These are phyloP conservation scores for Phytophthora capsici DNA, from an alignment of 352 stramenopile species.

Conservation along the genomic window DNA sequence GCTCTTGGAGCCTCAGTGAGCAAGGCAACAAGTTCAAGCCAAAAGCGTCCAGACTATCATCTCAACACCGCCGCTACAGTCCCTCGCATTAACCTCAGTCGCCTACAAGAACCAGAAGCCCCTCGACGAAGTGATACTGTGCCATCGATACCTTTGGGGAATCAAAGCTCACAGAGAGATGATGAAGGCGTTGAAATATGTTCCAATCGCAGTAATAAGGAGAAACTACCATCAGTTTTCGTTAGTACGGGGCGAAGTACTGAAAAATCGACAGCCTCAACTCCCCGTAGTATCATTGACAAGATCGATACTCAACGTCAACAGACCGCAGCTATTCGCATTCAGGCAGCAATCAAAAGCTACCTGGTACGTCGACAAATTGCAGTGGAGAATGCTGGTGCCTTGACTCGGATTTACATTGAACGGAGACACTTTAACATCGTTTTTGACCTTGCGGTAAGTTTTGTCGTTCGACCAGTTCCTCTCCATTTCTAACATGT, in stretches of 20 bases:
- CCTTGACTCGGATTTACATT: constrained; percentile 69
- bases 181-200: constrained; percentile 19
- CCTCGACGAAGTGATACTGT: constrained; percentile 25
- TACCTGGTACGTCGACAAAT: constrained; percentile 31
- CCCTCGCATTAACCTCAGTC: constrained; percentile 16
- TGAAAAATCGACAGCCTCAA: not conserved
- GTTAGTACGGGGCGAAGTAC: not conserved
- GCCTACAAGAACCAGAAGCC: constrained; percentile 5
- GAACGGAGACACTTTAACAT: constrained; percentile 60
- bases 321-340: constrained; percentile 37
- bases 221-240: not conserved
- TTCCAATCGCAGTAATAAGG: not conserved
- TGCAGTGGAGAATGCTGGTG: constrained; percentile 33
- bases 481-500: not conserved
- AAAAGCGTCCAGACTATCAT: constrained; percentile 8
- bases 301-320: not conserved
- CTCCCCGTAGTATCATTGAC: not conserved
- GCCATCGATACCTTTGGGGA: constrained; percentile 13
- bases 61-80: constrained; percentile 20
- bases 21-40: constrained; percentile 6
- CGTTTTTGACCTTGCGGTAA: constrained; percentile 54
- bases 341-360: constrained; percentile 49
- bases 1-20: constrained; percentile 13
- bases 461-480: not conserved
- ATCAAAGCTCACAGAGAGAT: constrained; percentile 8